Conservation (phyloP, 2,329 filamentous ascomycete genomes). For the Drechslerella coelobrocha region DNA sequence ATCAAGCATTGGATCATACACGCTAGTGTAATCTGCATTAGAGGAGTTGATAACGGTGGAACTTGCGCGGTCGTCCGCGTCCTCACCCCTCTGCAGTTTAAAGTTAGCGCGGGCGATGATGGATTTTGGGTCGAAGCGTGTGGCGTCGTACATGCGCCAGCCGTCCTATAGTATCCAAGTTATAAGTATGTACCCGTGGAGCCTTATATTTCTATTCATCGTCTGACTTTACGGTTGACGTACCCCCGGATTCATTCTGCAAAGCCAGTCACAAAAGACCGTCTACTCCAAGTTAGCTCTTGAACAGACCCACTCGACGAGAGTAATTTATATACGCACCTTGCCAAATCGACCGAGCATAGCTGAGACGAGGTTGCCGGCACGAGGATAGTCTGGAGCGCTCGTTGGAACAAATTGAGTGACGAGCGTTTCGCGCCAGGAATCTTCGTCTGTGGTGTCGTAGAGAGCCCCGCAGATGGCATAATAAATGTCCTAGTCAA, state of each 20-base stretch:
- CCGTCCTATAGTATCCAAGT: not conserved
- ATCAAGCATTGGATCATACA: constrained; percentile 18
- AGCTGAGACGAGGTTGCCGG: not conserved
- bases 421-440: not conserved
- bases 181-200: too few species aligned
- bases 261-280: too few species aligned
- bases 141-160: not conserved
- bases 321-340: not conserved
- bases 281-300: too few species aligned
- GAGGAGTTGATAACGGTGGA: constrained; percentile 6
- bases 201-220: too few species aligned
- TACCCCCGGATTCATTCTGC: not conserved
- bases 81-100: constrained; percentile 15
- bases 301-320: not conserved
- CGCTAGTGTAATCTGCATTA: constrained; percentile 6
- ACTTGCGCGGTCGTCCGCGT: not conserved
- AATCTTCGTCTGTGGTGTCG: not conserved
- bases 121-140: not conserved
- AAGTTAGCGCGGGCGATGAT: constrained; percentile 20
- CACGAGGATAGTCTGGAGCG: not conserved
- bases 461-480: constrained; percentile 20
- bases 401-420: not conserved
- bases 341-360: not conserved
- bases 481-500: constrained; percentile 6
- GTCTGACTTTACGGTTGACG: too few species aligned